Evolutionary conservation across 169 alveolate species (phyloP), one percentile per base, ranked within the genome.

Genomic region (Plasmodium gallinaceum): DNA sequence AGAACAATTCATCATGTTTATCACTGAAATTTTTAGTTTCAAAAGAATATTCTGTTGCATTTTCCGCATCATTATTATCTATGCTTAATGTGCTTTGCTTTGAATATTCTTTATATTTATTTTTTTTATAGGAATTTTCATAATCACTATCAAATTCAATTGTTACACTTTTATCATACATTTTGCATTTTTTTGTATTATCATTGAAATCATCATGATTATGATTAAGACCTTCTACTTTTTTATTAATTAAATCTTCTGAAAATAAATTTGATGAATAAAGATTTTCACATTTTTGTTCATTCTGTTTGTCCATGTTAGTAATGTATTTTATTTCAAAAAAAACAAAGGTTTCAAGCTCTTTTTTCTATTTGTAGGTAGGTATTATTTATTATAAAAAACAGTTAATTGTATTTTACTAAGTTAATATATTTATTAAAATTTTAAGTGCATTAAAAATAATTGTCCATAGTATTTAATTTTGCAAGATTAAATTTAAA

Each of bases 111-210:
- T 78, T 64, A 51, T 66, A 78, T 65, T 78, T 78, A 65, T 52
- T 65, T 51, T 26, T 78, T 43, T 43, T 45, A 37, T 54, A 39
- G n/a, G 75, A 78, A 57, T 20, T 16, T 32, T 78, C 89, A 68
- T 54, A 20, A 66, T 83, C 91, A 48, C 80, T 83, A 16, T 62
- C 69, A 14, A 54, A 18, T 83, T 37, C 68, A 65, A 83, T 45
- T 24, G 91, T 83, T 61, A 83, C 68, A 72, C 83, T 83, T 71
- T 83, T 83, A 18, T 68, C 60, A 83, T 37, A 68, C 24, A 68
- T 20, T 83, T 66, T 54, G 62, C 42, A 37, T 26, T 26, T 60
- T 57, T 7, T 68, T 32, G 14, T 26, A 39, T 7, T 83, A 7
- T 39, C 57, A 7, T 39, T 58, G 10, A 62, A 83, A 62, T 46